phyloP scores from a whole-genome alignment of 1,284 basidiomycete genomes.

The Trametes polyzona region DNA sequence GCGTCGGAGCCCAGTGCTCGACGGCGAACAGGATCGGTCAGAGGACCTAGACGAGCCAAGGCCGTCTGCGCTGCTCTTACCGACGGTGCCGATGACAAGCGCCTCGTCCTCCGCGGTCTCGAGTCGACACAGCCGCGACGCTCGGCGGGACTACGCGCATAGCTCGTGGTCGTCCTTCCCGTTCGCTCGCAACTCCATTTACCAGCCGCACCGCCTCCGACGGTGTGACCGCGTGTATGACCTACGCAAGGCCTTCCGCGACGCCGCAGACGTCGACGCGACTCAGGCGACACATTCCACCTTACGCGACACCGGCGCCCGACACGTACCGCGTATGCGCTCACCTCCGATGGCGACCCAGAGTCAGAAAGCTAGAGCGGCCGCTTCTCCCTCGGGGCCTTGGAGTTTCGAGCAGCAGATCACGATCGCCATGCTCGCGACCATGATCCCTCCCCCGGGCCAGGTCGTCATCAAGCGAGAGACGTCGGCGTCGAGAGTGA shows the following conservation, averaged over 20 bases:
- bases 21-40: not conserved
- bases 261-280: not conserved
- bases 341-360: not conserved
- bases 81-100: not conserved
- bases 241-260: constrained; percentile 23
- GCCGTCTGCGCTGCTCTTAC: not conserved
- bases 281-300: not conserved
- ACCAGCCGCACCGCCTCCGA: not conserved
- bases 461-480: not conserved
- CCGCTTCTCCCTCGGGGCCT: not conserved
- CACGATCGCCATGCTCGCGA: constrained; percentile 26
- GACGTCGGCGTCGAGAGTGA: not conserved
- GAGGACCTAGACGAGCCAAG: not conserved
- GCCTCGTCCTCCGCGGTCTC: not conserved
- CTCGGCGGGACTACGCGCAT: too few species aligned
- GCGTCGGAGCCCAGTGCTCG: not conserved
- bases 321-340: not conserved
- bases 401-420: constrained; percentile 28
- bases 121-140: not conserved
- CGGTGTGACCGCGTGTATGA: constrained; percentile 19
- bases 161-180: not conserved
- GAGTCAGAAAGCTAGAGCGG: not conserved
- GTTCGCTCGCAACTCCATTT: not conserved
- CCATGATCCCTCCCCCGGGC: constrained; percentile 10
- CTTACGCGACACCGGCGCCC: not conserved